These are phyloP conservation scores for Vitis hybrid DNA, from an alignment of 177 flowering plant species.

Conservation along the genomic window DNA sequence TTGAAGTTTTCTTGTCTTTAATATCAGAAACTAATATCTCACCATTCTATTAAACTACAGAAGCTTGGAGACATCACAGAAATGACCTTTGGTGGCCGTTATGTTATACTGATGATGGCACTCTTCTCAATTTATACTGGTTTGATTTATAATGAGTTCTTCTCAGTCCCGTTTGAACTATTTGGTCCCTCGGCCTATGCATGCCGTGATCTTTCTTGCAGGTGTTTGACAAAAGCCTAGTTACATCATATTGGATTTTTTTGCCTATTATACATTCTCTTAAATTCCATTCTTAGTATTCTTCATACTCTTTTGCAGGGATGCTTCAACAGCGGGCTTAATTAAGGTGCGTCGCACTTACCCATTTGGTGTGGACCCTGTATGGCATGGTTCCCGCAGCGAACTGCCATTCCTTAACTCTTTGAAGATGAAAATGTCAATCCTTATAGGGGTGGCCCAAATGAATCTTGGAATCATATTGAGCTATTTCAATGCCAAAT, in stretches of 20 bases:
- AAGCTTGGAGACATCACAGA: conserved; percentile 94
- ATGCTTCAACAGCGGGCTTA: conserved; percentile 74
- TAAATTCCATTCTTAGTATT: not conserved
- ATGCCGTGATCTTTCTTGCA: conserved; percentile 88
- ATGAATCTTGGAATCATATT: conserved; percentile 95
- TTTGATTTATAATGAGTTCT: conserved; percentile 90
- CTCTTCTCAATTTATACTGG: conserved; percentile 96
- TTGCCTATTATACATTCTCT: not conserved
- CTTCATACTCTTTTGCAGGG: conserved; percentile 40
- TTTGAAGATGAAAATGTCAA: conserved; percentile 99
- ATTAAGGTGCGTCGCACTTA: conserved; percentile 78
- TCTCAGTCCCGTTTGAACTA: conserved; percentile 85
- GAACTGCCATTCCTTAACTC: conserved; percentile 96
- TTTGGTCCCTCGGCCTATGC: conserved; percentile 89
- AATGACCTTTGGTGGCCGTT: conserved; percentile 96
- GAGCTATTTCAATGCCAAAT: conserved; percentile 85
- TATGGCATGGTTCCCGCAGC: conserved; percentile 88
- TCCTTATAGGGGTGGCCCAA: conserved; percentile 90
- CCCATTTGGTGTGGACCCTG: conserved; percentile 95
- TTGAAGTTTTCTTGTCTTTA: not conserved
- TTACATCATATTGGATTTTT: not conserved
- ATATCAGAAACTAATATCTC: conserved; percentile 8
- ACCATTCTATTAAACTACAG: conserved; percentile 38
- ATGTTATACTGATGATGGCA: conserved; percentile 90
- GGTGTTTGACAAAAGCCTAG: conserved; percentile 34